Evolutionary conservation across 495 filamentous ascomycete genomes (phyloP), one percentile per base, ranked within the genome.

Genomic region (Penicillium goetzii): DNA sequence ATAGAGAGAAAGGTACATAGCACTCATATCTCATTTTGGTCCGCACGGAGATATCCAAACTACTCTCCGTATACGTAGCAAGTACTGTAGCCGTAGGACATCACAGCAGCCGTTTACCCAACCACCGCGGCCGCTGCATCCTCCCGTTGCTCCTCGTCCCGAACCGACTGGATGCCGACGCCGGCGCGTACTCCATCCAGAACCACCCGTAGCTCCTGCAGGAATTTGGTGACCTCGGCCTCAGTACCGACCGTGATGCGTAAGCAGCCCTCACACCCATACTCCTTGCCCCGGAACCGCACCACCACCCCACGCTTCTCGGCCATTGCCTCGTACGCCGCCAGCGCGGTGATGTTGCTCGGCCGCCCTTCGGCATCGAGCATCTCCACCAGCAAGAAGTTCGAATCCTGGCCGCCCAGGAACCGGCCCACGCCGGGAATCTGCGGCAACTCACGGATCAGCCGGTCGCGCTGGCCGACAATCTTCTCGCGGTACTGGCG

Each of bases 241-340:
- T 93, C 90, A 6, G 95, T 99, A 7, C 95, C 95, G 10, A 99
- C 90, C 1, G 95, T 98, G 64, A 99, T 89, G 43, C 95, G 83
- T 70, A 99, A 74, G 70, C 94, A 97, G 1, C 93, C 95, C 62
- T 88, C 69, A 70, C 95, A 99, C 6, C 93, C 95, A 33, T 88
- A 76, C 82, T 99, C 95, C 77, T 92, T 95, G 2, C 95, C 95
- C 51, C 95, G 81, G 74, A 97, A 99, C 60, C 95, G 80, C 12
- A 99, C 96, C 30, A 99, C 92, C 2, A 99, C 93, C 0, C 93
- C 92, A 66, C 87, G 88, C 47, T 86, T 88, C 82, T 97, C 93
- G 0, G 96, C 95, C 75, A 98, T 78, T 21, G 78, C 76, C 78
- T 94, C 88, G 71, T 99, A 98, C 21, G 92, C 84, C 21, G 83